Conservation (phyloP, 805 yeast species). For the Geotrichum ghanense region DNA sequence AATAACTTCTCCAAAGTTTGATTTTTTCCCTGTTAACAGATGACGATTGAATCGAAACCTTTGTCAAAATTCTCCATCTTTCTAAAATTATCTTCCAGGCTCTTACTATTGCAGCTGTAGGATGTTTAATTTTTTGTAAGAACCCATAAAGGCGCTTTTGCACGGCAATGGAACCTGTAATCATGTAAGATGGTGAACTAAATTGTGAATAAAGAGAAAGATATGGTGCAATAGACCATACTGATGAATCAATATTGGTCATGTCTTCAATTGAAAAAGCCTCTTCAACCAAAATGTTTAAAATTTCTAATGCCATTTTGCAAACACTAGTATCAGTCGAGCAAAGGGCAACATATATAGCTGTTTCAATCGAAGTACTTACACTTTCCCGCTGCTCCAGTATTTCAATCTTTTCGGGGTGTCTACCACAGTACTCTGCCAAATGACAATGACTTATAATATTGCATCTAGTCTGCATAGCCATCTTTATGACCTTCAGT, state of each 20-base stretch:
- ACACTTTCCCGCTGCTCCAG: slow-evolving; percentile 24
- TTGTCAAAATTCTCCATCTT: slow-evolving; percentile 31
- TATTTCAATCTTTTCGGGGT: slow-evolving; percentile 19
- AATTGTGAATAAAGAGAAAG: slow-evolving; percentile 33
- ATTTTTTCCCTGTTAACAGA: slow-evolving; percentile 62
- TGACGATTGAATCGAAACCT: slow-evolving; percentile 32
- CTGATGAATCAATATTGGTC: slow-evolving; percentile 9
- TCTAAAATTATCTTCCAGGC: slow-evolving; percentile 38
- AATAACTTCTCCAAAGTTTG: slow-evolving; percentile 34
- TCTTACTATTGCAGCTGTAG: slow-evolving; percentile 28
- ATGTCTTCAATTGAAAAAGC: slow-evolving; percentile 16
- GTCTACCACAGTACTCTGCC: slow-evolving; percentile 16
- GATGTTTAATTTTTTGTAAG: slow-evolving; percentile 19
- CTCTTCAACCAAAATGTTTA: slow-evolving; percentile 22
- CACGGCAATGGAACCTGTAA: slow-evolving; percentile 63
- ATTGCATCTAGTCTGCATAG: slow-evolving; percentile 28
- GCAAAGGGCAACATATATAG: slow-evolving; percentile 39
- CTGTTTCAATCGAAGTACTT: slow-evolving; percentile 37
- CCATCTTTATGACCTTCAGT: slow-evolving; percentile 30
- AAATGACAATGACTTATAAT: slow-evolving; percentile 22
- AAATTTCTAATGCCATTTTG: slow-evolving; percentile 33
- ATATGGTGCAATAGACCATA: slow-evolving; percentile 23
- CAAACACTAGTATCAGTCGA: slow-evolving; percentile 41
- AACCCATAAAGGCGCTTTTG: slow-evolving; percentile 50
- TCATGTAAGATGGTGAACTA: slow-evolving; percentile 41